phyloP scores from a whole-genome alignment of 1,139 yeast species.

The Yamadazyma triangularis region DNA sequence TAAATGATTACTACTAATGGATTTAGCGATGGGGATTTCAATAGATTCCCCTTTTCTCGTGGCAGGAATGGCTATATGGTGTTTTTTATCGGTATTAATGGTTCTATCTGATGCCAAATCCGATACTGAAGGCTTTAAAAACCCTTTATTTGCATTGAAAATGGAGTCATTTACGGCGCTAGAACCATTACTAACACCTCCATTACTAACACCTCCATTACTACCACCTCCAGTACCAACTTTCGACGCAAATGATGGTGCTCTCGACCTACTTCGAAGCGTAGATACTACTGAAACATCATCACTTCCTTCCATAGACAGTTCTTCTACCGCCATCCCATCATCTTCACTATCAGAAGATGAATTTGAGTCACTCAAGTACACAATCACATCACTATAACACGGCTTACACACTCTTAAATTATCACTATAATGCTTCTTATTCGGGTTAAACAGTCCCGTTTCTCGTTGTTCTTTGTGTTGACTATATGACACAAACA shows the following conservation, averaged over 20 bases:
- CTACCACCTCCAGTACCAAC: too few relatives aligned
- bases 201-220: too few relatives aligned
- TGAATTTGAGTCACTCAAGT: constrained; percentile 61
- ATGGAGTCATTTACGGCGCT: constrained; percentile 5
- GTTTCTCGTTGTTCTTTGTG: constrained; percentile 44
- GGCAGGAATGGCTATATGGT: constrained; percentile 74
- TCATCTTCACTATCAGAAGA: constrained; percentile 19
- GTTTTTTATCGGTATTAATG: constrained; percentile 25
- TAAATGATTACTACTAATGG: constrained; percentile 9
- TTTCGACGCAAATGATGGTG: constrained; percentile 25
- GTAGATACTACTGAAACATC: too few relatives aligned
- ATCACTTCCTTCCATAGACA: not conserved
- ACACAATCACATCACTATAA: constrained; percentile 59
- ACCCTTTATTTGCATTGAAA: constrained; percentile 12
- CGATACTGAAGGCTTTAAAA: constrained; percentile 10
- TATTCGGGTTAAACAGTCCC: constrained; percentile 12
- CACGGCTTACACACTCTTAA: constrained; percentile 81
- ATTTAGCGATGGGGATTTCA: constrained; percentile 52
- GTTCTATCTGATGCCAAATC: constrained; percentile 5
- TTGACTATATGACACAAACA: constrained; percentile 69
- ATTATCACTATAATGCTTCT: constrained; percentile 50
- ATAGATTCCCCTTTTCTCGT: constrained; percentile 75
- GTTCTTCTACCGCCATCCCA: constrained; percentile 15
- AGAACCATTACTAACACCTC: too few relatives aligned
- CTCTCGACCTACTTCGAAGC: constrained; percentile 27